Base-by-base conservation (phyloP, 768 basidiomycete genomes). In the Lactarius vividus region DNA sequence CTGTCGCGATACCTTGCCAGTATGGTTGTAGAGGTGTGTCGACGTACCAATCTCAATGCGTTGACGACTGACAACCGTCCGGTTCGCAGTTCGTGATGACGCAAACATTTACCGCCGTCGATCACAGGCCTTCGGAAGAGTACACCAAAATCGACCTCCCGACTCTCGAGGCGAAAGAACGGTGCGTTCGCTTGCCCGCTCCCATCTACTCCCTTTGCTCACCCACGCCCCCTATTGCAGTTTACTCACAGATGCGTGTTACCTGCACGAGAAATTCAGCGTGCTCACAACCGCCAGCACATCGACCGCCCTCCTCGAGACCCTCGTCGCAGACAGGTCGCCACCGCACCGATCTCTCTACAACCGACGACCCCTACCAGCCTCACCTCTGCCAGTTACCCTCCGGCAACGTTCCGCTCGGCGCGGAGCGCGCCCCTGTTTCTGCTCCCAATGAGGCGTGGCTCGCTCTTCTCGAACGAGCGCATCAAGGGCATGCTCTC, bases 71-170 rank as follows among this genome's bases (percentile, higher is more conserved):
- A 57, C 61, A 53, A 62, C 60, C 60, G 54, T 57, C 67, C 64
- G 69, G 9, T 60, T 59, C 68, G 26, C 74, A 97, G 92, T 85
- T 84, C 75, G 94, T 99, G 74, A 96, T 98, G 92, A 85, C 88
- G 40, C 93, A 97, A 74, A 96, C 98, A 16, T 89, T 98, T 67
- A 91, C 91, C n/a, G 88, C 93, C 16, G 94, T 98, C 76, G 94
- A 94, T 75, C 88, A 93, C 77, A 86, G 92, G 40, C 80, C 98
- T 26, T 88, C 88, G 44, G 93, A 96, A 72, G 94, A 95, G 74
- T 96, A 89, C 76, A 81, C 81, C 59, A 86, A 83, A 73, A 86
- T 97, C 62, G 91, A 95, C 70, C 79, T 98, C n/a, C n/a, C n/a
- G n/a, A n/a, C n/a, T n/a, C n/a, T n/a, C n/a, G n/a, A 89, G 66